These are phyloP conservation scores for Polytrichum commune DNA, from an alignment of 225 moss, liverwort and hornwort species.

Conservation along the genomic window DNA sequence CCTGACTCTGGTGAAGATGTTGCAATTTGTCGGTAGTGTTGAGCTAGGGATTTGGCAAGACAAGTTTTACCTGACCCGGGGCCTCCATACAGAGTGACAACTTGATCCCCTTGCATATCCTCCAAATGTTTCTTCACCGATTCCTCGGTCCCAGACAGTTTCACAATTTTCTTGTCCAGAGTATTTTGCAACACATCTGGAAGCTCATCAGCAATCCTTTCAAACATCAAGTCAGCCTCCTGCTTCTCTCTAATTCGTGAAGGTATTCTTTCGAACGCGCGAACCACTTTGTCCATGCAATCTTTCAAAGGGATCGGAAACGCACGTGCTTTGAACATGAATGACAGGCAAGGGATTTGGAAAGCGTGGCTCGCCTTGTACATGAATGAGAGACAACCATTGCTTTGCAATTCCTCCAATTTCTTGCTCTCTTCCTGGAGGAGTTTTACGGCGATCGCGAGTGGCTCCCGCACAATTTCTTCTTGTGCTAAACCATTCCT, in stretches of 20 bases:
- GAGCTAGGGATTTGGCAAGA: constrained; percentile 10
- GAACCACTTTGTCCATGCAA: constrained; percentile 8
- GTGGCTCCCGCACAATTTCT: background rate
- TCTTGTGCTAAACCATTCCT: constrained; percentile 6
- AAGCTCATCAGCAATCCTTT: background rate
- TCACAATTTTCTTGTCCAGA: background rate
- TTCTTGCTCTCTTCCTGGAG: constrained; percentile 4
- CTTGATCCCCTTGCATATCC: background rate
- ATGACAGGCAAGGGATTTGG: background rate
- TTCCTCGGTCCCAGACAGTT: background rate
- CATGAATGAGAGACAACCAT: background rate
- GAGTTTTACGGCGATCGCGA: background rate
- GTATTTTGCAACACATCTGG: background rate
- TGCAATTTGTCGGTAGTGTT: background rate
- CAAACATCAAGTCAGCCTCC: background rate
- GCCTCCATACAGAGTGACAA: constrained; percentile 13
- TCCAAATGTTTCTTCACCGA: constrained; percentile 1
- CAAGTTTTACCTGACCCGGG: constrained; percentile 13
- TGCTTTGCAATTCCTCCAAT: constrained; percentile 6
- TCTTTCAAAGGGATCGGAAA: constrained; percentile 12
- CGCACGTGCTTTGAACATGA: background rate
- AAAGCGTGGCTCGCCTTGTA: background rate
- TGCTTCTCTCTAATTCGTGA: background rate
- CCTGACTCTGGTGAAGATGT: background rate
- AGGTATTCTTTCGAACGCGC: constrained; percentile 7